These are phyloP conservation scores for Chlorella sp. DNA, from an alignment of 139 green algal genomes.

Conservation along the genomic window DNA sequence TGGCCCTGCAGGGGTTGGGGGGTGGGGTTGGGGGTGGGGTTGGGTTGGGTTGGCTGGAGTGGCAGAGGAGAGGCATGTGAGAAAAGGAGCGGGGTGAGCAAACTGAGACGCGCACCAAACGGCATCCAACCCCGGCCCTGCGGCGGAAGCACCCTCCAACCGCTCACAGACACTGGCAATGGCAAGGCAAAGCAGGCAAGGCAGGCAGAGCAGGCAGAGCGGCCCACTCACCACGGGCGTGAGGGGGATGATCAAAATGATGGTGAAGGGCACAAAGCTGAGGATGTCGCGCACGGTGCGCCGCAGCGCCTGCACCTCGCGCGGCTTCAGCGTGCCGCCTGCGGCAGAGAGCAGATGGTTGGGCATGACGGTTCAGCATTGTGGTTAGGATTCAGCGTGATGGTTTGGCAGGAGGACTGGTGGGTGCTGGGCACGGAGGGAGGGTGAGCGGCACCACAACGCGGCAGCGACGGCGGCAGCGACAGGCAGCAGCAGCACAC, in stretches of 20 bases:
- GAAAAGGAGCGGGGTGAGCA: too few relatives aligned
- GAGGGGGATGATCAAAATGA: constrained; percentile 98
- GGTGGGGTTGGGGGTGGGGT: background rate
- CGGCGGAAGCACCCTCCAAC: too few relatives aligned
- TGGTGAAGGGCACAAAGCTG: constrained; percentile 95
- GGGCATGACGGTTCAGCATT: too few relatives aligned
- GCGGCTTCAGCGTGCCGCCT: constrained; percentile 87
- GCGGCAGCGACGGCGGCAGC: too few relatives aligned
- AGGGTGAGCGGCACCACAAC: background rate
- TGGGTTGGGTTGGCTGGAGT: too few relatives aligned
- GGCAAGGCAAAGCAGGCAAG: too few relatives aligned
- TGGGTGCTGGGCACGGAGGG: background rate
- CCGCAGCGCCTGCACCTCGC: constrained; percentile 91
- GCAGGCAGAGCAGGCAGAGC: background rate
- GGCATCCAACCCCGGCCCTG: too few relatives aligned
- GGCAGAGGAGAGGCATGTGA: too few relatives aligned
- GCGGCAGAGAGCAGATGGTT: background rate
- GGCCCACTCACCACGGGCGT: constrained; percentile 80
- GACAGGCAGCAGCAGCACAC: background rate
- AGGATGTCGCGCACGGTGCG: constrained; percentile 92
- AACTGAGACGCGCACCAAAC: too few relatives aligned
- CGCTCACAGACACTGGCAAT: too few relatives aligned
- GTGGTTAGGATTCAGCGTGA: too few relatives aligned
- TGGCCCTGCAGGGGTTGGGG: constrained; percentile 68
- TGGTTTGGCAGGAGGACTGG: background rate